Evolutionary conservation across 345 rosid species (phyloP).

Genomic region (Ceriops tagal): DNA sequence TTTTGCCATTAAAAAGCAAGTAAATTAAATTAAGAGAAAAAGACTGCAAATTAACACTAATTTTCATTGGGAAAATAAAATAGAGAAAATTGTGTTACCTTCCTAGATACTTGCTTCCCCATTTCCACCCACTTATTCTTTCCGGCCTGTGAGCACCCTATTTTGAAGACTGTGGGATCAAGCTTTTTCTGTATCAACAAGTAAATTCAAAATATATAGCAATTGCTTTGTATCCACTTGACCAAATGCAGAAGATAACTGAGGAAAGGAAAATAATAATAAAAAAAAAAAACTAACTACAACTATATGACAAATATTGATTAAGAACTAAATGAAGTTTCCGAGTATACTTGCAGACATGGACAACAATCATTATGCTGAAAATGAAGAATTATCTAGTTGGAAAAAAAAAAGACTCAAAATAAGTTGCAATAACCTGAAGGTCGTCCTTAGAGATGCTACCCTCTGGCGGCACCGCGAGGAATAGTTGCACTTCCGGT

Average conservation of each 20-base stretch:
- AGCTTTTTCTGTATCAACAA: slow-evolving; percentile 59
- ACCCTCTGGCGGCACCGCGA: slow-evolving; percentile 65
- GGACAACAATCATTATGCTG: too few species aligned
- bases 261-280: not conserved
- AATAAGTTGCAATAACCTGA: slow-evolving; percentile 39
- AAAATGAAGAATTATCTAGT: too few species aligned
- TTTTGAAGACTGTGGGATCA: slow-evolving; percentile 55
- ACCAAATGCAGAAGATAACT: not conserved
- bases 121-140: slow-evolving; percentile 87
- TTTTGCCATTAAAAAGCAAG: not conserved
- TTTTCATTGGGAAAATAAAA: not conserved
- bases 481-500: slow-evolving; percentile 76
- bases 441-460: slow-evolving; percentile 65
- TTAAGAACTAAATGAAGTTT: too few species aligned
- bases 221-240: not conserved
- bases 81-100: slow-evolving; percentile 39
- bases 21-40: not conserved
- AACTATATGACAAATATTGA: too few species aligned
- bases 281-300: not conserved
- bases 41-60: not conserved
- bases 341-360: too few species aligned
- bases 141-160: slow-evolving; percentile 74
- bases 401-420: not conserved
- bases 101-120: slow-evolving; percentile 83
- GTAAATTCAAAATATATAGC: slow-evolving; percentile 3